phyloP scores from a whole-genome alignment of 2,329 filamentous ascomycete species.

The Neoscytalidium dimidiatum region DNA sequence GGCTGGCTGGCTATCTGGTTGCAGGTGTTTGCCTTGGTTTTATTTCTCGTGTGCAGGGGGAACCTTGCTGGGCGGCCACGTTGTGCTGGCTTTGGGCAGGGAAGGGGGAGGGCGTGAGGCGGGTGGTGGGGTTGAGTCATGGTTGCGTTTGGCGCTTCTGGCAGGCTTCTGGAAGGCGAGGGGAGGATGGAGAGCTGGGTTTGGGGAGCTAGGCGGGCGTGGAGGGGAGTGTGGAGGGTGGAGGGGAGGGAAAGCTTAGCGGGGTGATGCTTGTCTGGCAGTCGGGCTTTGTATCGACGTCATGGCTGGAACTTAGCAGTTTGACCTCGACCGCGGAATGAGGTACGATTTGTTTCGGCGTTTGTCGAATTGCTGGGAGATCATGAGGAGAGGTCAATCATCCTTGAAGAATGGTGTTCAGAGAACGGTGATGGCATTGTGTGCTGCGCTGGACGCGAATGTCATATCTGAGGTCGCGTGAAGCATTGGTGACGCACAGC shows the following conservation, averaged over 20 bases:
- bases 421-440: no score
- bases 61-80: background rate
- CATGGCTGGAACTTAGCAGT: background rate
- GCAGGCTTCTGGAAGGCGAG: background rate
- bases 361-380: no score
- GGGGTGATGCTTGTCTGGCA: background rate
- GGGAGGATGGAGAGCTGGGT: background rate
- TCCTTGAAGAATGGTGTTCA: no score
- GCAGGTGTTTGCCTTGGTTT: background rate
- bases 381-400: no score
- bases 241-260: background rate
- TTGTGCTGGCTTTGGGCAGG: background rate
- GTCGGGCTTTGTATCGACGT: background rate
- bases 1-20: background rate
- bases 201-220: background rate
- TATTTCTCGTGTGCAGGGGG: background rate
- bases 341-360: no score
- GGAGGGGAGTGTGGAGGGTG: background rate
- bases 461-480: no score
- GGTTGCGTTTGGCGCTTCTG: background rate
- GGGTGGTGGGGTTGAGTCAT: background rate
- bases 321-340: background rate
- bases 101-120: background rate
- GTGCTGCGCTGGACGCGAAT: no score
- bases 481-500: no score